Conservation (phyloP, 768 basidiomycete species). For the Pisolithus orientalis region DNA sequence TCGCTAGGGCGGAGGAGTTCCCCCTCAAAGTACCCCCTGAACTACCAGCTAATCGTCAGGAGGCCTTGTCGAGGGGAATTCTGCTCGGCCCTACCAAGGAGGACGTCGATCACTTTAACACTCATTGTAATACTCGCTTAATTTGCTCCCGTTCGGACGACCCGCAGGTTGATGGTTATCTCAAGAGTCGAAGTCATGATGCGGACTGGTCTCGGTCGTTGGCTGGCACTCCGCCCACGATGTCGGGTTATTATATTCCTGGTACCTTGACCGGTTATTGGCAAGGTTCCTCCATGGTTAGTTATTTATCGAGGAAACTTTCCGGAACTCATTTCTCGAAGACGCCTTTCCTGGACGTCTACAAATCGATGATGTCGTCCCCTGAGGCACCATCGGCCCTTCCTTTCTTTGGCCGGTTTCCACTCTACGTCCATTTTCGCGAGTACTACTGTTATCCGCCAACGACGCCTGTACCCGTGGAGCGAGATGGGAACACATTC, state of each 20-base stretch:
- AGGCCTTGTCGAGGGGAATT: constrained; percentile 24
- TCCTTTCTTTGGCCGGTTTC: constrained; percentile 33
- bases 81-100: constrained; percentile 37
- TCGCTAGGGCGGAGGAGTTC: constrained; percentile 35
- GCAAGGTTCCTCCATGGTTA: constrained; percentile 45
- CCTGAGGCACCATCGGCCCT: constrained; percentile 29
- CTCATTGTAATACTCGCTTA: constrained; percentile 37
- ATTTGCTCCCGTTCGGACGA: constrained; percentile 11
- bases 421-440: constrained; percentile 42
- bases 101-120: constrained; percentile 40
- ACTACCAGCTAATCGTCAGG: constrained; percentile 30
- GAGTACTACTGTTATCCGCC: constrained; percentile 41
- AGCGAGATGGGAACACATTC: constrained; percentile 30
- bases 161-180: constrained; percentile 6
- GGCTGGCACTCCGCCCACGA: background rate
- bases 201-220: constrained; percentile 25
- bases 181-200: constrained; percentile 26
- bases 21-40: constrained; percentile 35
- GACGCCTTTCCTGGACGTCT: constrained; percentile 35
- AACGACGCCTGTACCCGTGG: constrained; percentile 28
- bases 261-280: constrained; percentile 43
- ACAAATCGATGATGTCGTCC: constrained; percentile 31
- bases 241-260: constrained; percentile 30
- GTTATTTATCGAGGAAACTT: constrained; percentile 7
- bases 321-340: constrained; percentile 13